Base-by-base conservation (phyloP, 371 early-diverging fungal species). In the Rhizoclosmatium hyalinum region DNA sequence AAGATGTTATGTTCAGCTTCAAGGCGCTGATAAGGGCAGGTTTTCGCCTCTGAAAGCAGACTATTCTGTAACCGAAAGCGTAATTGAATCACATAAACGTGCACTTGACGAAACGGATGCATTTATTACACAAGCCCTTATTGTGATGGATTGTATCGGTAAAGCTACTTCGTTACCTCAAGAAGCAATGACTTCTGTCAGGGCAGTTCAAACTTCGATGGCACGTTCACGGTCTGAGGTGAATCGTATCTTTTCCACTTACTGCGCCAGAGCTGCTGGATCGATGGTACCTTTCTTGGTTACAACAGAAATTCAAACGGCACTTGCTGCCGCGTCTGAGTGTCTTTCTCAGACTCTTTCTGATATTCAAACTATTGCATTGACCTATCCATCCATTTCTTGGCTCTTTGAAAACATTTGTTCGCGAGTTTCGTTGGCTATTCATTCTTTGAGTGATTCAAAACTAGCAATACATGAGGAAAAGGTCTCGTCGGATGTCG, bases 71-170 rank as follows among this genome's bases (percentile, higher is more conserved):
- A 62, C 72, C 6, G 39, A n/a, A 5, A 17, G 41, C 10, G 12
- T 71, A 44, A 58, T 71, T 39, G 14, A 47, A 10, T 10, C 55
- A 6, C 72, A 71, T 45, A 62, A 24, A 19, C 58, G 45, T 10
- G 72, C 72, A 14, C 6, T 71, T 39, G 62, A 62, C 45, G 62
- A 71, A 46, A 62, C 45, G 5, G 72, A 71, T 32, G 72, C 72
- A 3, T 61, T 44, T 17, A 6, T 71, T 24, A 58, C 62, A 5
- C 72, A 71, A 44, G 5, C 62, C 8, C 61, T 62, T 44, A 62
- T 71, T 71, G 72, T 71, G 24, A 45, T 71, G 62, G 72, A 71
- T 5, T 61, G 46, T 42, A 17, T 71, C 46, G 6, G 19, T 41
- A 68, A 68, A 32, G n/a, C 69, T 6, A 39, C 3, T 12, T 8